Conservation (phyloP, 2,329 filamentous ascomycete genomes). For the Corinectria fuckeliana region DNA sequence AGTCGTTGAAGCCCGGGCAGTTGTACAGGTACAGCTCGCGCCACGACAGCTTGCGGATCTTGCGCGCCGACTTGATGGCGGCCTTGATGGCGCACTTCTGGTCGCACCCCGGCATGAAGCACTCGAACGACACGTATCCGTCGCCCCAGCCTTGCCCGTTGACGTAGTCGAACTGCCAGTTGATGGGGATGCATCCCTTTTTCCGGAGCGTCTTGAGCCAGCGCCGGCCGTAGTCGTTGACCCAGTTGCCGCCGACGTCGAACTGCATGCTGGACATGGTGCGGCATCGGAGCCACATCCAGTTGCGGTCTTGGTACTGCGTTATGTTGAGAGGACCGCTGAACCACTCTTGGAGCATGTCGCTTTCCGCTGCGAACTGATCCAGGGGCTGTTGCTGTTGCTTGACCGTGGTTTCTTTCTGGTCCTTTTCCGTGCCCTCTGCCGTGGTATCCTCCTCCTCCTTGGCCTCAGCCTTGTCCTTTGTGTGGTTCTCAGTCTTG, state of each 20-base stretch:
- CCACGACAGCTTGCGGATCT: not conserved
- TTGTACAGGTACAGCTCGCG: constrained; percentile 18
- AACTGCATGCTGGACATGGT: constrained; percentile 1
- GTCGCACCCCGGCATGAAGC: constrained; percentile 8
- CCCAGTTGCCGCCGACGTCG: constrained; percentile 25
- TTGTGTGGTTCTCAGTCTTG: not conserved
- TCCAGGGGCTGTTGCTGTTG: no score
- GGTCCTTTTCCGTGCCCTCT: not conserved
- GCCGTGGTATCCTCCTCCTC: not conserved
- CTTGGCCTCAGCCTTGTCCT: not conserved
- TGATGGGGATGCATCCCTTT: not conserved
- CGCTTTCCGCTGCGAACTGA: not conserved
- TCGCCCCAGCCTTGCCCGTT: constrained; percentile 28
- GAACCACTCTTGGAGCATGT: not conserved
- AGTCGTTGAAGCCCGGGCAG: constrained; percentile 10
- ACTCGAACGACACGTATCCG: constrained; percentile 13
- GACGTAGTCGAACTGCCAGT: constrained; percentile 23
- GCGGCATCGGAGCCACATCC: constrained; percentile 29
- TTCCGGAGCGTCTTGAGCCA: not conserved
- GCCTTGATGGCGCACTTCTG: not conserved
- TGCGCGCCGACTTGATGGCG: constrained; percentile 2
- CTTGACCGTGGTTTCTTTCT: no score
- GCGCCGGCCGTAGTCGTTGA: not conserved
- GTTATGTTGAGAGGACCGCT: constrained; percentile 9
- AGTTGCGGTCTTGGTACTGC: constrained; percentile 28